phyloP scores from a whole-genome alignment of 371 early-diverging fungal genomes.

The Phascolomyces articulosus region DNA sequence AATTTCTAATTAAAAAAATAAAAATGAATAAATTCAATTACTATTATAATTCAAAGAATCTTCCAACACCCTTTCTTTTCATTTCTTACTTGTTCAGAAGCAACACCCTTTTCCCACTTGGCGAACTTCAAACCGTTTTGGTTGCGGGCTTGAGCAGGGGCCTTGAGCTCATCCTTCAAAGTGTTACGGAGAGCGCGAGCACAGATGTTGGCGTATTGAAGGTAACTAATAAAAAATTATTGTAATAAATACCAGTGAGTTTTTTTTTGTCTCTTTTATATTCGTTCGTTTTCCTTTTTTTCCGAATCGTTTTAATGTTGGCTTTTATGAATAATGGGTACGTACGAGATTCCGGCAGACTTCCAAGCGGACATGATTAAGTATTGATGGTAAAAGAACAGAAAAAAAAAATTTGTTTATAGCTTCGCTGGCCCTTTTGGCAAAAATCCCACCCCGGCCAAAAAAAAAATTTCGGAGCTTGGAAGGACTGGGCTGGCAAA shows the following conservation, averaged over 20 bases:
- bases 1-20: constrained; percentile 29
- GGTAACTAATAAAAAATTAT: constrained; percentile 64
- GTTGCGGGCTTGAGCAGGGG: constrained; percentile 73
- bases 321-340: not conserved
- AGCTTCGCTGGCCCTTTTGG: too few relatives aligned
- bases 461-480: not conserved
- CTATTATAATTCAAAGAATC: not conserved
- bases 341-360: constrained; percentile 64
- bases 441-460: not conserved
- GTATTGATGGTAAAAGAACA: not conserved
- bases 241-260: not conserved
- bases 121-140: constrained; percentile 77
- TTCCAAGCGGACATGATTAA: constrained; percentile 65
- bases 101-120: constrained; percentile 79
- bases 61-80: too few relatives aligned
- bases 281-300: not conserved
- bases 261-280: not conserved
- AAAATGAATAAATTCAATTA: not conserved
- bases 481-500: not conserved
- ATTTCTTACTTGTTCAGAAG: constrained; percentile 11
- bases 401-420: constrained; percentile 3
- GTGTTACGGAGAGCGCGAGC: constrained; percentile 85
- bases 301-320: not conserved
- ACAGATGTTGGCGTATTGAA: constrained; percentile 86
- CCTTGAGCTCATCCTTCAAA: constrained; percentile 78